Evolutionary conservation across 164 flowering plant species (phyloP), one percentile per base, ranked within the genome.

Genomic region (Litsea cubeba): DNA sequence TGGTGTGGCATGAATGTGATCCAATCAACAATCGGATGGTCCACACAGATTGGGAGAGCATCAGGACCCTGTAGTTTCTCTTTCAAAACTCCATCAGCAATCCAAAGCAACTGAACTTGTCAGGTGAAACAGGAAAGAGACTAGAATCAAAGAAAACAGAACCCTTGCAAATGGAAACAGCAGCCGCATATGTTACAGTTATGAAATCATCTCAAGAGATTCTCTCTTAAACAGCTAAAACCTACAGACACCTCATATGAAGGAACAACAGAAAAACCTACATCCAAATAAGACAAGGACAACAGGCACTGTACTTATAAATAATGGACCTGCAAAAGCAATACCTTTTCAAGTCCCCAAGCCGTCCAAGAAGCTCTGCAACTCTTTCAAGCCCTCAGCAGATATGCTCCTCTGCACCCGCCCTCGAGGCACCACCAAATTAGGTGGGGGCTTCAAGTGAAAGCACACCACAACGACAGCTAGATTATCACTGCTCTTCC

Each of bases 331-430:
- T 22, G 51, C n/a, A 69, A 50, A 69, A 14, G 24, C 67, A 12
- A n/a, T 1, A 70, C 65, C 69, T 72, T 79, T 76, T 85, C 73
- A 87, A 70, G 65, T 79, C 12, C 73, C 82, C 73, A 95, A 82
- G 76, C 83, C 81, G 72, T 92, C 95, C 78, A 95, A 80, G 83
- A 88, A 87, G 87, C 97, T 79, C 74, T 91, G 97, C 87, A 95
- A 72, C 85, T 95, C 97, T 74, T 81, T 88, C 81, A 95, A 76
- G 25, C 97, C 98, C 76, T 93, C 96, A 1, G 97, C 98, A 2
- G 97, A 95, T 49, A 95, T 84, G 83, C 99, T 93, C 71, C 99
- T 76, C 3, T 91, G 95, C 30, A 93, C 96, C 54, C 91, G 82
- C 11, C 85, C 46, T 1, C 94, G 86, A 0, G 97, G 96, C 14